Evolutionary conservation across 163 green algal species (phyloP), one percentile per base, ranked within the genome.

Genomic region (Scenedesmus sp.): DNA sequence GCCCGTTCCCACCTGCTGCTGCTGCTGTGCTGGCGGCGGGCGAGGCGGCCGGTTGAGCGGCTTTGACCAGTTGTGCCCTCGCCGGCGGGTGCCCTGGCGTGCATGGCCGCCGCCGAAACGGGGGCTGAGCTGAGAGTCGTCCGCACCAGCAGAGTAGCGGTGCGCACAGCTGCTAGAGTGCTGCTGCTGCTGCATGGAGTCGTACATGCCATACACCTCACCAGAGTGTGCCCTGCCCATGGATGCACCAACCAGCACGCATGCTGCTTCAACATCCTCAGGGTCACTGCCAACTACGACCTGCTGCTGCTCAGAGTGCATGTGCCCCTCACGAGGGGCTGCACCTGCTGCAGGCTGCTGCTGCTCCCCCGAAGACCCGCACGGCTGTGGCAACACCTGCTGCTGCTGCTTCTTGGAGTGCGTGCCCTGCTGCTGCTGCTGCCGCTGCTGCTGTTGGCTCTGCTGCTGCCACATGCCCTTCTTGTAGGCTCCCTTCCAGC

Each of bases 41-140:
- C 78, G 46, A 15, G 86, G 78, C 15, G 86, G 78, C 26, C 86
- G 40, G 59, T 91, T 87, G 10, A 87, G n/a, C 51, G 87, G 87
- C 87, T 91, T 91, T 26, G 87, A 91, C 87, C 87, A 91, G 87
- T 91, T 91, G 56, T 91, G 87, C 12, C 87, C 87, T 15, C 87
- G 81, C 26, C 87, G 56, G 20, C 78, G 35, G 40, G 56, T 78
- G 51, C 61, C 59, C 49, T 87, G 56, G 0, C 53, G 43, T 6
- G 78, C 78, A 84, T 84, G 51, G 43, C 30, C 18, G 20, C 26
- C 24, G 40, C 43, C 78, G 20, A 24, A 24, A 20, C n/a, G 30
- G 30, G 86, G 53, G 49, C 86, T 91, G 2, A 86, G 42, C 42
- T 84, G 73, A 35, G 35, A 15, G 3, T 84, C 73, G 0, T 84